A percentile compares a stretch with the other conserved stretches of the same genome.
phyloP scores from a whole-genome alignment of 1,139 yeast genomes.

The Yamadazyma triangularis region DNA sequence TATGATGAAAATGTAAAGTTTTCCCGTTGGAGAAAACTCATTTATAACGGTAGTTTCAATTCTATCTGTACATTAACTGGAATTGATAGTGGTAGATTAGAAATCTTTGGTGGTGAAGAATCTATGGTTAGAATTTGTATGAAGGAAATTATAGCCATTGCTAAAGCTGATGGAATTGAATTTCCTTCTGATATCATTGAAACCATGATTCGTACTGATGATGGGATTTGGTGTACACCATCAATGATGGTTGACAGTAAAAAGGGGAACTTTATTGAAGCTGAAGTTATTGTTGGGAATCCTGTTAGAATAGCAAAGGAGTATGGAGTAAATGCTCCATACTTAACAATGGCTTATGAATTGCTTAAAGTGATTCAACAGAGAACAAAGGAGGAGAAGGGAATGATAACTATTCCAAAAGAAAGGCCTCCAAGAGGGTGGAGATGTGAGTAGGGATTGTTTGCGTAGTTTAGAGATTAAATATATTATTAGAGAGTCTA shows the following conservation, averaged over 20 bases:
- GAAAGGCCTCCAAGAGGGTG: too few species aligned
- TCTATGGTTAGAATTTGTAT: conserved; percentile 19
- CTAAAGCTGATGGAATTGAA: conserved; percentile 13
- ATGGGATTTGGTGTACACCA: too few species aligned
- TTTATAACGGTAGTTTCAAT: conserved; percentile 33
- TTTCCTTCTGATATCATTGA: conserved; percentile 13
- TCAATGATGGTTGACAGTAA: conserved; percentile 34
- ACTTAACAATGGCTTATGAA: conserved; percentile 26
- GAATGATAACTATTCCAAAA: too few species aligned
- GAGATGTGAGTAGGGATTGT: too few species aligned
- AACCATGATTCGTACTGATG: too few species aligned
- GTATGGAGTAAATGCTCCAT: conserved; percentile 11
- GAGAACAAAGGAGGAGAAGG: too few species aligned
- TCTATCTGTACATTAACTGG: conserved; percentile 29
- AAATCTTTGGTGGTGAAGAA: conserved; percentile 9
- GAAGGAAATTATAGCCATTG: conserved; percentile 18
- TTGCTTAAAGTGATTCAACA: conserved; percentile 35
- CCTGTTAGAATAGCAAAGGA: conserved; percentile 11
- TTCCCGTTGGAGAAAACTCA: conserved; percentile 29
- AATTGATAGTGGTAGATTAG: conserved; percentile 21
- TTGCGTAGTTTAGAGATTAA: too few species aligned
- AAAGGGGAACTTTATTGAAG: conserved; percentile 26
- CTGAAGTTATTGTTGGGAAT: conserved; percentile 27
- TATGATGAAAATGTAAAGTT: conserved; percentile 17
- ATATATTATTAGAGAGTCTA: too few species aligned